Evolutionary conservation across 768 basidiomycete genomes (phyloP).

Genomic region (Tricholoma matsutake): DNA sequence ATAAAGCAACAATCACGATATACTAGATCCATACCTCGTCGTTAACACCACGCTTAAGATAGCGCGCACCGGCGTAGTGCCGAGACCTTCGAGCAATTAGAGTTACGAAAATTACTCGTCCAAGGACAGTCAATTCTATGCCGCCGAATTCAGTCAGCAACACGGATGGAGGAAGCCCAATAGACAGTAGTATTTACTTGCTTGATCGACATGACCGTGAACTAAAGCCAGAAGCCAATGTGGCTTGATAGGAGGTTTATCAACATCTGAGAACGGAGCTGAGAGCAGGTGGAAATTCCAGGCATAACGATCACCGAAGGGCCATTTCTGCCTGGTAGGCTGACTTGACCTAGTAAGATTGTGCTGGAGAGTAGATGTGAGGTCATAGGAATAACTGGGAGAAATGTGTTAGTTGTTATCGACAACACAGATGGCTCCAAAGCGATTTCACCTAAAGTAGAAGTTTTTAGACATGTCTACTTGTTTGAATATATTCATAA

Average conservation of each 20-base stretch:
- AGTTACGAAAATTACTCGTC: conserved; percentile 88
- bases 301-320: conserved; percentile 84
- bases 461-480: conserved; percentile 99
- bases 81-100: conserved; percentile 93
- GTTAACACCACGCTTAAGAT: conserved; percentile 91
- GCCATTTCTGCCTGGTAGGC: conserved; percentile 46
- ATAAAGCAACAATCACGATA: not conserved
- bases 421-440: not conserved
- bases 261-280: conserved; percentile 53
- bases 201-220: conserved; percentile 97
- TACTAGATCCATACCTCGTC: conserved; percentile 59
- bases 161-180: not conserved
- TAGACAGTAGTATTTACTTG: conserved; percentile 60
- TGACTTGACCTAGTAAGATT: conserved; percentile 70
- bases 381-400: conserved; percentile 88
- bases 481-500: conserved; percentile 90
- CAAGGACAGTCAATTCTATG: conserved; percentile 85
- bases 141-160: not conserved
- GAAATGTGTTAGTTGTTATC: conserved; percentile 2
- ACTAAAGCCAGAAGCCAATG: conserved; percentile 91
- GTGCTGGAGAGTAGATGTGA: conserved; percentile 93
- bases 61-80: conserved; percentile 94
- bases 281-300: conserved; percentile 93
- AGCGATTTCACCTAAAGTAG: conserved; percentile 76
- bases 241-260: conserved; percentile 43